phyloP scores from a whole-genome alignment of 495 filamentous ascomycete species.

The Penicillium fimorum region DNA sequence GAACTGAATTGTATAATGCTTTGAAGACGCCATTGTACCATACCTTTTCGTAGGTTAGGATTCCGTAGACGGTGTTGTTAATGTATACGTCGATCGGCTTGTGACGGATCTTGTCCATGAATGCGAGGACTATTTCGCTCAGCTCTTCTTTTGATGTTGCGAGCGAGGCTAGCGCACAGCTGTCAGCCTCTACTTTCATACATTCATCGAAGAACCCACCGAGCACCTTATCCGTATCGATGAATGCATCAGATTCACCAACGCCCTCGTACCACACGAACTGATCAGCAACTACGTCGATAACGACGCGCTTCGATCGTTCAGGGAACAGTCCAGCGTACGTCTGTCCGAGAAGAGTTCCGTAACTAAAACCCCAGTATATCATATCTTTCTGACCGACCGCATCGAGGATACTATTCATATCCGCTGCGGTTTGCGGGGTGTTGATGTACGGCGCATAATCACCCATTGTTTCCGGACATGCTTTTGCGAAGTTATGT shows the following conservation, averaged over 20 bases:
- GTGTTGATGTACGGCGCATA: slow-evolving; percentile 43
- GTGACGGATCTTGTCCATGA: slow-evolving; percentile 25
- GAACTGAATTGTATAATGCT: slow-evolving; percentile 34
- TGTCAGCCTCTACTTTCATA: slow-evolving; percentile 31
- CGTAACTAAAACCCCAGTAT: slow-evolving; percentile 24
- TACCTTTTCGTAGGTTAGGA: slow-evolving; percentile 35
- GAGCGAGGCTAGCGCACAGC: slow-evolving; percentile 27
- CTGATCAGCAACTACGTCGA: slow-evolving; percentile 18
- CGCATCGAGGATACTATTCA: slow-evolving; percentile 48
- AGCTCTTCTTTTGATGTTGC: slow-evolving; percentile 35
- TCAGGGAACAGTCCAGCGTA: slow-evolving; percentile 17
- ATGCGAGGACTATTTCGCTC: slow-evolving; percentile 22
- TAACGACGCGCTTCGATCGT: slow-evolving; percentile 16
- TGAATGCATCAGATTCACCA: slow-evolving; percentile 19
- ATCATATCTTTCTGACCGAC: slow-evolving; percentile 33
- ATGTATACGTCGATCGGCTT: slow-evolving; percentile 42
- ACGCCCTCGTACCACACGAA: slow-evolving; percentile 34
- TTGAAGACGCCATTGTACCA: slow-evolving; percentile 37
- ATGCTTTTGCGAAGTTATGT: slow-evolving; percentile 36
- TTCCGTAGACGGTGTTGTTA: slow-evolving; percentile 37
- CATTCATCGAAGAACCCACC: slow-evolving; percentile 46
- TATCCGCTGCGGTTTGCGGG: slow-evolving; percentile 49
- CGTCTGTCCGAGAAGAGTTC: slow-evolving; percentile 20
- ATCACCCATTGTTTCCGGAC: slow-evolving; percentile 42
- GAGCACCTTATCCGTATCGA: slow-evolving; percentile 38